These are phyloP conservation scores for Bathelium albidoporum DNA, from an alignment of 495 filamentous ascomycete genomes.

Conservation along the genomic window DNA sequence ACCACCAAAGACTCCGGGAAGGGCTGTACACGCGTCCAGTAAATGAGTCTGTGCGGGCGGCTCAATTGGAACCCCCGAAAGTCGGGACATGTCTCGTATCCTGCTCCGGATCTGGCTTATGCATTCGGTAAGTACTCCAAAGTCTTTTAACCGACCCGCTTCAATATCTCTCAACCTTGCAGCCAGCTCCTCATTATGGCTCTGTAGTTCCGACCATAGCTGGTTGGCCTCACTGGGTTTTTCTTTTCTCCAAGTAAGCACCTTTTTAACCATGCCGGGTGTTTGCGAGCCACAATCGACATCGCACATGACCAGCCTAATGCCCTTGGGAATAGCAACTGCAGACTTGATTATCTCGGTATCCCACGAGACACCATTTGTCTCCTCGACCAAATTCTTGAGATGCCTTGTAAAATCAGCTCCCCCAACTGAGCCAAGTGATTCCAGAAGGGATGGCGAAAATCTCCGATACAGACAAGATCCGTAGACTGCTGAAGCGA, in stretches of 20 bases:
- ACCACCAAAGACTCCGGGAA: conserved; percentile 78
- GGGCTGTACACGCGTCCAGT: conserved; percentile 57
- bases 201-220: conserved; percentile 66
- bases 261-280: conserved; percentile 86
- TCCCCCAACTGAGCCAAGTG: conserved; percentile 51
- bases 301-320: conserved; percentile 82
- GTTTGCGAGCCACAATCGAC: conserved; percentile 92
- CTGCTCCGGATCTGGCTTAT: conserved; percentile 45
- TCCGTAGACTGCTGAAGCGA: conserved; percentile 87
- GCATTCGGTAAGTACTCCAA: conserved; percentile 20
- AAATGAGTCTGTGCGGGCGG: conserved; percentile 74
- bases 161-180: conserved; percentile 41
- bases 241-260: conserved; percentile 68
- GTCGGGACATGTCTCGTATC: conserved; percentile 64
- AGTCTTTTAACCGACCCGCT: not conserved
- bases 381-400: conserved; percentile 52
- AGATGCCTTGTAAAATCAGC: conserved; percentile 57
- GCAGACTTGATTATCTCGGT: conserved; percentile 54
- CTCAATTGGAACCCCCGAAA: conserved; percentile 79
- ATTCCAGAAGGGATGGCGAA: conserved; percentile 62
- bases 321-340: conserved; percentile 52
- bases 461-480: conserved; percentile 86
- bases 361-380: conserved; percentile 54
- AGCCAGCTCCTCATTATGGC: conserved; percentile 61
- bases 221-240: conserved; percentile 54